A percentile compares a stretch with the other conserved stretches of the same genome.
These are phyloP conservation scores for Proteromonas lacertae DNA, from an alignment of 352 stramenopile species.

Conservation along the genomic window DNA sequence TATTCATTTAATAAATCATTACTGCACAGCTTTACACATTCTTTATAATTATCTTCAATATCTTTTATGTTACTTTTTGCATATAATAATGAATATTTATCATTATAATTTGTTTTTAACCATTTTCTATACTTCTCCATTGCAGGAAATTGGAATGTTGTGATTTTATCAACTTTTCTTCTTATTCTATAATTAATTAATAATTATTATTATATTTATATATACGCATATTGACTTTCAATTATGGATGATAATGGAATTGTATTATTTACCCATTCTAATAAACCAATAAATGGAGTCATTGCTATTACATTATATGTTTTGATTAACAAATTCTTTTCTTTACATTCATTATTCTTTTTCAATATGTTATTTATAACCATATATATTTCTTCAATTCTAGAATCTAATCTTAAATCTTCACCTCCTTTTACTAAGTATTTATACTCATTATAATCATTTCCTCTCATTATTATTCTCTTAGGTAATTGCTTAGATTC, in stretches of 20 bases:
- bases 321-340: conserved; percentile 19
- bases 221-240: neutral
- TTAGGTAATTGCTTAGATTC: conserved; percentile 39
- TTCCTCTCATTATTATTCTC: conserved; percentile 29
- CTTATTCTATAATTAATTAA: neutral
- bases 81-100: neutral
- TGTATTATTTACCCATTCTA: conserved; percentile 8
- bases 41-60: neutral
- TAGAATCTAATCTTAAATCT: conserved; percentile 46
- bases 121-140: neutral
- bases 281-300: conserved; percentile 6
- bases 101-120: neutral
- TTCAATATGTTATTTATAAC: conserved; percentile 50
- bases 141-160: neutral
- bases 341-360: conserved; percentile 20
- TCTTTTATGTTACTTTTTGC: neutral
- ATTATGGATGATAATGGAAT: conserved; percentile 6
- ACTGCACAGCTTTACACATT: conserved; percentile 14
- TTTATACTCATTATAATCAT: conserved; percentile 31
- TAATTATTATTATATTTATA: neutral
- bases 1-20: conserved; percentile 24
- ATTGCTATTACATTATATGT: conserved; percentile 17
- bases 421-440: conserved; percentile 54
- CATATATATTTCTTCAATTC: conserved; percentile 52
- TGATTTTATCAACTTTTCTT: neutral